phyloP scores from a whole-genome alignment of 305 asterid genomes.

The Solanum hybrid region DNA sequence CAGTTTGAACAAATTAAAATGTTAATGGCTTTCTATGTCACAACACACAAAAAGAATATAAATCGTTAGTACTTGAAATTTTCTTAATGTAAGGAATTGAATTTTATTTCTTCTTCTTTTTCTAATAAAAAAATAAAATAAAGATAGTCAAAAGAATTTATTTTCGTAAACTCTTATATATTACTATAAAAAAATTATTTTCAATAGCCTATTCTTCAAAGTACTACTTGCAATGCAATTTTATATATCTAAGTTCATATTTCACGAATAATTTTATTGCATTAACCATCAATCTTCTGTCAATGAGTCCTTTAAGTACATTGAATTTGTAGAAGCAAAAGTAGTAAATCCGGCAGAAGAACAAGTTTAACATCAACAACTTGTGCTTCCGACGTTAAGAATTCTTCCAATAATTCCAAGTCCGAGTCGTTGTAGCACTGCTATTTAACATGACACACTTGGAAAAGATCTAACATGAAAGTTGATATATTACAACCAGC shows the following conservation, averaged over 20 bases:
- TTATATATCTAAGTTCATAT: too few species aligned
- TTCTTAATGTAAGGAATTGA: not conserved
- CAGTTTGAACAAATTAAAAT: not conserved
- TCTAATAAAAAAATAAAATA: not conserved
- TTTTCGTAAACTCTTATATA: not conserved
- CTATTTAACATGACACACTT: not conserved
- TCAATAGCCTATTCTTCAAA: not conserved
- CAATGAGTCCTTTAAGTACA: too few species aligned
- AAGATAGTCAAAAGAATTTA: not conserved
- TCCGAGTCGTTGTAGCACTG: not conserved
- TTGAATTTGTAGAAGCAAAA: too few species aligned
- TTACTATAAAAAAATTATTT: too few species aligned
- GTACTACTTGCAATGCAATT: not conserved
- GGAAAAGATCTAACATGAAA: not conserved
- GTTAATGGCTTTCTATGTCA: not conserved
- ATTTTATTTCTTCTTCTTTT: too few species aligned
- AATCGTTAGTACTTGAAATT: too few species aligned
- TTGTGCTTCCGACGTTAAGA: not conserved
- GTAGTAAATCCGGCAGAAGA: not conserved
- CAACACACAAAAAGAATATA: too few species aligned
- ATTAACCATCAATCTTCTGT: too few species aligned
- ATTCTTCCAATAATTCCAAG: not conserved
- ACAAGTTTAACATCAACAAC: too few species aligned
- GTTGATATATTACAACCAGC: too few species aligned
- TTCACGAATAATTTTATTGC: too few species aligned